A percentile compares a stretch with the other conserved stretches of the same genome.
Evolutionary conservation across 805 yeast species (phyloP).

Genomic region (Brettanomyces bruxellensis): DNA sequence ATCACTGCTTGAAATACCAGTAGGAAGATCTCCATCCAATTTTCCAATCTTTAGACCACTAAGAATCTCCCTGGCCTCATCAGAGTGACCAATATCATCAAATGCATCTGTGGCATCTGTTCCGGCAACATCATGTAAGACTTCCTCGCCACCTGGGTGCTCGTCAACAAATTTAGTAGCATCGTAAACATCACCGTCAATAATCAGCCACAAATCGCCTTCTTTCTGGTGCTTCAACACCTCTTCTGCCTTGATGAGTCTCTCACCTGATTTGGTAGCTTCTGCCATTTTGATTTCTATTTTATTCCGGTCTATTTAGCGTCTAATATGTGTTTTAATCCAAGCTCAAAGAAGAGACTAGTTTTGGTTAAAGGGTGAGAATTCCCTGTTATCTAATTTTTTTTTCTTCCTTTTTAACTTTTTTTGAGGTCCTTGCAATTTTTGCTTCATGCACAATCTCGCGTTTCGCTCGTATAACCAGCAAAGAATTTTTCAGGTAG

Average conservation of each 20-base stretch:
- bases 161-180: conserved; percentile 58
- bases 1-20: conserved; percentile 10
- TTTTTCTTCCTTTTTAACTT: no score
- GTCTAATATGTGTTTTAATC: no score
- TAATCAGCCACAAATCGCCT: conserved; percentile 77
- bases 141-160: conserved; percentile 73
- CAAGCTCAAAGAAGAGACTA: no score
- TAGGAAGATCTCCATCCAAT: conserved; percentile 42
- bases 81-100: conserved; percentile 93
- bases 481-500: no score
- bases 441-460: no score
- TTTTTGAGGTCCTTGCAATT: no score
- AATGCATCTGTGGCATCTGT: conserved; percentile 65
- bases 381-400: no score
- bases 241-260: conserved; percentile 54
- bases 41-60: conserved; percentile 65
- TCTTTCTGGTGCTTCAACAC: conserved; percentile 64
- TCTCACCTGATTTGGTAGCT: conserved; percentile 19
- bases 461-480: no score
- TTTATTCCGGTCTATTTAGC: no score
- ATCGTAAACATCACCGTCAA: conserved; percentile 74
- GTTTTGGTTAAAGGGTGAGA: no score
- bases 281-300: background rate
- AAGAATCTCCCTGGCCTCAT: conserved; percentile 80
- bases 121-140: conserved; percentile 75